phyloP scores from a whole-genome alignment of 805 yeast species.

The Pichia rugopelliculosa region DNA sequence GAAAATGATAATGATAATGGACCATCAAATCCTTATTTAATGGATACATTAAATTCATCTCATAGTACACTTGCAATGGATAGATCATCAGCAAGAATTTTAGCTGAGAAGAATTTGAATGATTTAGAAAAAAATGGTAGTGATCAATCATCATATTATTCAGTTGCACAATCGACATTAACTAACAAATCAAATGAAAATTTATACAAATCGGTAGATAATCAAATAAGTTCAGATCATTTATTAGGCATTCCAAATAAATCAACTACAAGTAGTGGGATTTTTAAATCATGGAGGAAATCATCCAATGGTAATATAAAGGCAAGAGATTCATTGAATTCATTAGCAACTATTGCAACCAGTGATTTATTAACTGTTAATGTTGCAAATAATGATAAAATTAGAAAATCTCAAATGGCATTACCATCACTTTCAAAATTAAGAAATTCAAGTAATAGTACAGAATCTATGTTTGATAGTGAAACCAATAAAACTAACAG shows the following conservation, averaged over 20 bases:
- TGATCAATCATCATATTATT: slow-evolving; percentile 16
- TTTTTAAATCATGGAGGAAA: slow-evolving; percentile 57
- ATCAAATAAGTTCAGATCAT: slow-evolving; percentile 33
- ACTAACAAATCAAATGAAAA: slow-evolving; percentile 34
- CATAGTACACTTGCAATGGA: slow-evolving; percentile 8
- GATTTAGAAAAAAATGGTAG: slow-evolving; percentile 37
- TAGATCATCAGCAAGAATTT: slow-evolving; percentile 20
- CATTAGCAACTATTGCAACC: slow-evolving; percentile 80
- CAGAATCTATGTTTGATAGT: slow-evolving; percentile 1
- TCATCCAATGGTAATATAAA: slow-evolving; percentile 32
- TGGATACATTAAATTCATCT: slow-evolving; percentile 22
- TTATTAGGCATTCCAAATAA: slow-evolving; percentile 12
- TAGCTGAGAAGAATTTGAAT: slow-evolving; percentile 45
- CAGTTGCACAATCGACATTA: slow-evolving; percentile 40
- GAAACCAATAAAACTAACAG: not conserved
- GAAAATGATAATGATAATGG: slow-evolving; percentile 20
- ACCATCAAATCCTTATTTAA: slow-evolving; percentile 21
- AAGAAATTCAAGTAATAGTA: slow-evolving; percentile 2
- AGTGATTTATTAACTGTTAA: slow-evolving; percentile 75
- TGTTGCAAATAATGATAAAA: slow-evolving; percentile 53
- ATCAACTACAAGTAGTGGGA: slow-evolving; percentile 13
- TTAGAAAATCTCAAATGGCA: slow-evolving; percentile 29
- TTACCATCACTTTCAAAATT: slow-evolving; percentile 4
- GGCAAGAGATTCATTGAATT: slow-evolving; percentile 58
- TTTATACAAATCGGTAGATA: slow-evolving; percentile 7